Percentiles rank a stretch among this genome's conserved stretches.
phyloP scores from a whole-genome alignment of 768 basidiomycete genomes.

The Pulveroboletus sp. region DNA sequence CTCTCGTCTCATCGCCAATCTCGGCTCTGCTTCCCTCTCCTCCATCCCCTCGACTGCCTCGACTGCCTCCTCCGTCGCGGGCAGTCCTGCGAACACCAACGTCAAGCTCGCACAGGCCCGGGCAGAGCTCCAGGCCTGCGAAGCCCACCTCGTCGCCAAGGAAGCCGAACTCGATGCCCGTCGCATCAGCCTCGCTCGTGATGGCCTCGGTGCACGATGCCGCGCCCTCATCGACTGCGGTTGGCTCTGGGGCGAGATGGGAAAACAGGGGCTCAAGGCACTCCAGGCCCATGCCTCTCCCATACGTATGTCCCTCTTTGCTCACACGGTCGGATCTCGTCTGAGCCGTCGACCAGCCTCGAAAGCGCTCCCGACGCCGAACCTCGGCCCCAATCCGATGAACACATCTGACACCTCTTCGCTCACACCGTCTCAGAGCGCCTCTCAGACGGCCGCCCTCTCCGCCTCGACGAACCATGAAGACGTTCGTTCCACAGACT shows the following conservation, averaged over 20 bases:
- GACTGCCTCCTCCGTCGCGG: constrained; percentile 19
- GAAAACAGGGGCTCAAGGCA: constrained; percentile 50
- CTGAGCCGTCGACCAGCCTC: not conserved
- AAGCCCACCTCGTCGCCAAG: constrained; percentile 64
- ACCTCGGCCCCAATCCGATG: constrained; percentile 2
- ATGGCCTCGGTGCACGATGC: constrained; percentile 61
- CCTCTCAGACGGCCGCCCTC: constrained; percentile 47
- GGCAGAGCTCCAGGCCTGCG: constrained; percentile 78
- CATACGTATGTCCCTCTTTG: not conserved
- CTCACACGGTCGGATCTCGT: not conserved
- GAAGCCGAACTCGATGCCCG: constrained; percentile 57
- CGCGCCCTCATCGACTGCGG: constrained; percentile 68
- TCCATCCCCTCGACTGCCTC: constrained; percentile 36
- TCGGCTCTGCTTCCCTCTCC: constrained; percentile 43
- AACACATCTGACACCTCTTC: constrained; percentile 56
- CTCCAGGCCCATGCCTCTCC: constrained; percentile 16
- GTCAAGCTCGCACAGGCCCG: constrained; percentile 64
- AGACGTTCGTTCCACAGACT: constrained; percentile 5
- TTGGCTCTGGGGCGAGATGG: constrained; percentile 63
- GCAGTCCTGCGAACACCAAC: constrained; percentile 16
- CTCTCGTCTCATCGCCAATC: constrained; percentile 24
- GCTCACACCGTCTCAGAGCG: constrained; percentile 71
- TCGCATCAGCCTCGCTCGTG: constrained; percentile 52
- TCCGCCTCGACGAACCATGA: constrained; percentile 21
- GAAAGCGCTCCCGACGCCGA: constrained; percentile 8